Base-by-base conservation (phyloP, 495 filamentous ascomycete genomes). In the Xylaria sp. region DNA sequence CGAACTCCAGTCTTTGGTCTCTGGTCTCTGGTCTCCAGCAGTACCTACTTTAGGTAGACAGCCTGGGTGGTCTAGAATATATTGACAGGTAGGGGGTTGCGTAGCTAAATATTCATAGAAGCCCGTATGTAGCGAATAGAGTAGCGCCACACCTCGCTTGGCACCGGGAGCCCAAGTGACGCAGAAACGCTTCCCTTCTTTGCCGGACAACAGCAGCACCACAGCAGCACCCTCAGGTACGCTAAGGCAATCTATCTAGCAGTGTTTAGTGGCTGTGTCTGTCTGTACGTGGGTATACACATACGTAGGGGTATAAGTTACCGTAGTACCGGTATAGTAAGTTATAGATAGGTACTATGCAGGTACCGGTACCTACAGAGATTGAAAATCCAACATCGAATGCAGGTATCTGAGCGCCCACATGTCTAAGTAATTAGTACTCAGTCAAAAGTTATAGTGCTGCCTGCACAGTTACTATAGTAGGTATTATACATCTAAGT, bases 121-220 rank as follows among this genome's bases (percentile, higher is more conserved):
- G 59, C 15, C 8, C 31, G 57, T 12, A 61, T 19, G 21, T 6
- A 66, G 44, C 44, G 62, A 66, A 66, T 66, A 24, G 8, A 37
- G 31, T 3, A 40, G 62, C 41, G 62, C 62, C 44, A 52, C 62
- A 66, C 37, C 9, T 65, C 0, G 31, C 62, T 66, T 66, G 62
- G 62, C 62, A 37, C 43, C 40, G 43, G 15, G 24, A 50, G 26
- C 26, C 43, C 33, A 37, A 66, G 62, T n/a, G 43, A 50, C 62
- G 62, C 62, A 50, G 14, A 17, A 63, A 40, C 37, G 37, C 19
- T 48, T 8, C 14, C 33, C 12, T 44, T 63, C 40, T 48, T 65
- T 65, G 43, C 24, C 24, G 50, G 24, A 9, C 9, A 24, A 26
- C 11, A 50, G 44, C 6, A 5, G 44, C 19, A 37, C 35, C 35